Evolutionary conservation across 192 early-diverging fungal species (phyloP).

Genomic region (Glomus cerebriforme): DNA sequence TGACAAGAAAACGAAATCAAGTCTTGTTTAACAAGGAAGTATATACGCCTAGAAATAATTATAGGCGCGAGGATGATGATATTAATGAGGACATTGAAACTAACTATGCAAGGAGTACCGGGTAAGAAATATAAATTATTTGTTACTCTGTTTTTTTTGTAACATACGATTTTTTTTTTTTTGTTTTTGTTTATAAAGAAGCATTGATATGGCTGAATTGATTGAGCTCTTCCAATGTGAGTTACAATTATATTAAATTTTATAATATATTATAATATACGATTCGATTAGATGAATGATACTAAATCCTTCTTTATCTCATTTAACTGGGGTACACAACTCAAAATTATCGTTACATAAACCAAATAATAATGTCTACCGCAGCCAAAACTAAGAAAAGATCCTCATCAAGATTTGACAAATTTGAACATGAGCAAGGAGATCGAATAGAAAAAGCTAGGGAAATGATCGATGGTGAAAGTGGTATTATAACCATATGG

Average conservation of each 20-base stretch:
- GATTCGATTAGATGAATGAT: too few species aligned
- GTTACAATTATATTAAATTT: neutral
- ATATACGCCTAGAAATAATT: neutral
- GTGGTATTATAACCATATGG: neutral
- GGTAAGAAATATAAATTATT: neutral
- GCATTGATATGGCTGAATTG: neutral
- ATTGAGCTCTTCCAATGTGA: neutral
- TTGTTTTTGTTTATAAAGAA: neutral
- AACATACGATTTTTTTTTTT: neutral
- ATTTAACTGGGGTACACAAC: neutral
- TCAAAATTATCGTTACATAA: too few species aligned
- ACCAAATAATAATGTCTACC: neutral
- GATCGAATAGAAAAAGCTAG: neutral
- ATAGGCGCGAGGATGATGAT: neutral
- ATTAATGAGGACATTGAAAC: neutral
- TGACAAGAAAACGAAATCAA: neutral
- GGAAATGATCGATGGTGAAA: neutral
- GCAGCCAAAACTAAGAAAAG: neutral
- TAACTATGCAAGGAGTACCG: neutral
- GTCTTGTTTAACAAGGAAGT: neutral
- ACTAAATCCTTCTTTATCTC: too few species aligned
- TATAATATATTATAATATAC: too few species aligned
- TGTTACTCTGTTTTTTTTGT: neutral
- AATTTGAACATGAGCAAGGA: constrained; percentile 2
- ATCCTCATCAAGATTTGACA: neutral